A percentile compares a stretch with the other conserved stretches of the same genome.
Conservation (phyloP, 2,329 filamentous ascomycete genomes). For the Alternaria alternata region DNA sequence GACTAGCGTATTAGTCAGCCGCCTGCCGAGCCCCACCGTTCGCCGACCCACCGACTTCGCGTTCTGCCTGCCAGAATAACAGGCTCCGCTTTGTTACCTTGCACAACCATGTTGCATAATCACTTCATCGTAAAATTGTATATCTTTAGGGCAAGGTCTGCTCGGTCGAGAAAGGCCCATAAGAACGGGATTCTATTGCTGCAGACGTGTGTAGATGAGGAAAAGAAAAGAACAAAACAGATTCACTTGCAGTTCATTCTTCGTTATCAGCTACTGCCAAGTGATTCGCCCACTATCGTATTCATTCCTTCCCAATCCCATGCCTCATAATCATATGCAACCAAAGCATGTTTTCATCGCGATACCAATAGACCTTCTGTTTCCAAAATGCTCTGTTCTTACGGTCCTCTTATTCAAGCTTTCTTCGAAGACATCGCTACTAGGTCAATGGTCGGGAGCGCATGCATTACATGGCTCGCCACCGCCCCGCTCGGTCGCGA, state of each 20-base stretch:
- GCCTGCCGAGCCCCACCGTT: conserved; percentile 2
- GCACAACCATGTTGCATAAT: not conserved
- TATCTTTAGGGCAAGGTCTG: not conserved
- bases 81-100: not conserved
- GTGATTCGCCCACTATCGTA: not conserved
- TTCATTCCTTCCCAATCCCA: not conserved
- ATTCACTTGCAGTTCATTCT: not conserved
- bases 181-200: too few relatives aligned
- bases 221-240: too few relatives aligned
- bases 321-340: conserved; percentile 3
- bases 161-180: not conserved
- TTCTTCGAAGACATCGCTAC: not conserved
- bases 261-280: not conserved
- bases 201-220: too few relatives aligned
- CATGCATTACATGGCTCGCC: conserved; percentile 14
- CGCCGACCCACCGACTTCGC: not conserved
- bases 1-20: conserved; percentile 10
- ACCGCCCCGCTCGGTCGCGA: conserved; percentile 7
- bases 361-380: conserved; percentile 1
- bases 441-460: conserved; percentile 9
- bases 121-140: not conserved
- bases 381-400: not conserved
- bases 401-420: not conserved
- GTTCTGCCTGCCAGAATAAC: not conserved
- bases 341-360: not conserved